Conservation (phyloP, 2,329 filamentous ascomycete species). For the Talaromyces sp. region DNA sequence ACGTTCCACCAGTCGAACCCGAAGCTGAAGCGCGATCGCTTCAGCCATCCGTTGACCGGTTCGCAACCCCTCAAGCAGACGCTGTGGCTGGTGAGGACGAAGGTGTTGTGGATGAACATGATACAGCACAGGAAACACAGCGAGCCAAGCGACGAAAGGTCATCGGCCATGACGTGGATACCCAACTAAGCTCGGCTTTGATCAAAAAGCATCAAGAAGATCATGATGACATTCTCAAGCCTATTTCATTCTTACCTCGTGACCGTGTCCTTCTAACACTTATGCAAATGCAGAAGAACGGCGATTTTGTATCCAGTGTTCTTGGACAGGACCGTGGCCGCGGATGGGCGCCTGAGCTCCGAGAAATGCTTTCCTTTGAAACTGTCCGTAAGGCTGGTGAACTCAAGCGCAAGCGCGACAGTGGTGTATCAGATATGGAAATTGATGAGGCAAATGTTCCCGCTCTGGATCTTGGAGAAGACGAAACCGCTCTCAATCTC, state of each 20-base stretch:
- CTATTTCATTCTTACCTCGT: constrained; percentile 74
- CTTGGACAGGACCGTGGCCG: constrained; percentile 73
- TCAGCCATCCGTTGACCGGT: constrained; percentile 63
- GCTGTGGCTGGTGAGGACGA: constrained; percentile 57
- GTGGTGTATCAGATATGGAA: constrained; percentile 74
- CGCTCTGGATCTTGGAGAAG: constrained; percentile 57
- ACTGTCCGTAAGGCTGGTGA: constrained; percentile 70
- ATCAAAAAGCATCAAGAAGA: constrained; percentile 85
- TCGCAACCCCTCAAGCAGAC: constrained; percentile 64
- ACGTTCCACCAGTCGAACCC: constrained; percentile 45
- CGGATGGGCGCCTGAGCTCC: constrained; percentile 86
- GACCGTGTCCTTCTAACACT: constrained; percentile 82
- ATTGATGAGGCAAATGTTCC: constrained; percentile 62
- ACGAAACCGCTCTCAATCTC: constrained; percentile 51
- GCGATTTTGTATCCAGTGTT: constrained; percentile 81
- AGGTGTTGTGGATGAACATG: constrained; percentile 39
- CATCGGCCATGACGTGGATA: constrained; percentile 74
- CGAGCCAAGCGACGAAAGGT: constrained; percentile 75
- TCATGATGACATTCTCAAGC: constrained; percentile 77
- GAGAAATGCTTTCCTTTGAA: constrained; percentile 85
- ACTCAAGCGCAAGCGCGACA: constrained; percentile 90
- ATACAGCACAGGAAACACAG: constrained; percentile 59
- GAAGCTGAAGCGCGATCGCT: constrained; percentile 39
- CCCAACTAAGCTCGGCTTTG: constrained; percentile 67
- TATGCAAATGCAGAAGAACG: constrained; percentile 86